Conservation (phyloP, 805 yeast species). For the Kuraishia cidri region DNA sequence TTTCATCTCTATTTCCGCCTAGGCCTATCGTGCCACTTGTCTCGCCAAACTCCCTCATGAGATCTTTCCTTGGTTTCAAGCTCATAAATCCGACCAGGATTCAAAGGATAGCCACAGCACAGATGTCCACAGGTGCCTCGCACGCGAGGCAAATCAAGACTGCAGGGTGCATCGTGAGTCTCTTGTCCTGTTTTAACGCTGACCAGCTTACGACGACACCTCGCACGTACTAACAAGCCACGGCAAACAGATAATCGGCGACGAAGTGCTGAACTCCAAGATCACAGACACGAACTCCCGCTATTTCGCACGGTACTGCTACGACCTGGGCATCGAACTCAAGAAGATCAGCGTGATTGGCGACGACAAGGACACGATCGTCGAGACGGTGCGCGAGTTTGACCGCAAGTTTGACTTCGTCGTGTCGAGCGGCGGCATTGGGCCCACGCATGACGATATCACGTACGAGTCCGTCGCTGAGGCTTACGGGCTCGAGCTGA, state of each 20-base stretch:
- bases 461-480: conserved; percentile 71
- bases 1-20: too few species aligned
- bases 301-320: conserved; percentile 65
- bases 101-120: too few species aligned
- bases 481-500: conserved; percentile 43
- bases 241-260: conserved; percentile 56
- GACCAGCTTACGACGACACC: neutral
- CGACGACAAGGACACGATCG: conserved; percentile 63
- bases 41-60: too few species aligned
- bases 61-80: too few species aligned
- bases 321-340: conserved; percentile 56
- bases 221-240: neutral
- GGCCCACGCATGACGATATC: conserved; percentile 88
- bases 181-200: neutral
- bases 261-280: conserved; percentile 82
- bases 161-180: conserved; percentile 1
- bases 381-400: conserved; percentile 37
- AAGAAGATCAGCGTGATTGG: conserved; percentile 66
- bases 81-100: too few species aligned
- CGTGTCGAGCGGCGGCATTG: conserved; percentile 70
- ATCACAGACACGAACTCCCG: conserved; percentile 72
- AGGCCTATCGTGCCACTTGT: too few species aligned
- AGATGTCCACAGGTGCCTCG: too few species aligned
- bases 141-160: neutral
- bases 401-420: conserved; percentile 50